Base-by-base conservation (phyloP, 768 basidiomycete genomes). In the Omphalotus guepiniiformis region DNA sequence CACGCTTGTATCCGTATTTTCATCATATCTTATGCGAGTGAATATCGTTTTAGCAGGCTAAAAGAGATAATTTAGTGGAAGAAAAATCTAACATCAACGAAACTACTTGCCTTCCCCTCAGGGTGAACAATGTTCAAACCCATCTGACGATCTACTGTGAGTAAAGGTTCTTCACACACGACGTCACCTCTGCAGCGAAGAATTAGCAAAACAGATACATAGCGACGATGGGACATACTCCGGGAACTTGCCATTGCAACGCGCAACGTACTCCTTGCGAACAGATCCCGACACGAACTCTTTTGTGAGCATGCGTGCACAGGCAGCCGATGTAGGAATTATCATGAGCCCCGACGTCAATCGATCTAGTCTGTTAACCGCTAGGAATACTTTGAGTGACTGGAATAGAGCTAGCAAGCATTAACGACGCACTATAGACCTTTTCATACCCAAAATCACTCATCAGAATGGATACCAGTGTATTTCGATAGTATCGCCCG, bases 341-440 rank as follows among this genome's bases (percentile, higher is more conserved):
- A 99, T 88, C 93, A 99, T 93, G 36, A 97, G 71, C 6, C 96
- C 96, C 0, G 91, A 93, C 0, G 96, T 98, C 22, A 98, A 72
- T 46, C 96, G 78, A 66, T 99, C 96, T 46, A 99, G 71, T 48
- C 96, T 79, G 61, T 98, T 99, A 18, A 93, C 87, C 49, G 95
- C 95, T 98, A 60, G n/a, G 30, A 29, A 42, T 40, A 22, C 48
- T 43, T 32, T 32, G 12, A 42, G 12, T 19, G 40, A 27, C 49
- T 53, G 37, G 30, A 46, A 43, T 50, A 19, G 53, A 27, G 34
- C 15, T 22, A 21, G 27, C 19, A 21, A 45, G 36, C 15, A 34
- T 19, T 48, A 40, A 22, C 41, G 21, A 32, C 42, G 36, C 53
- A 96, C 95, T 85, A 63, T 89, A 91, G 11, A 83, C 82, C 62